Conservation (phyloP, 768 basidiomycete genomes). For the Tephrocybe rancida region DNA sequence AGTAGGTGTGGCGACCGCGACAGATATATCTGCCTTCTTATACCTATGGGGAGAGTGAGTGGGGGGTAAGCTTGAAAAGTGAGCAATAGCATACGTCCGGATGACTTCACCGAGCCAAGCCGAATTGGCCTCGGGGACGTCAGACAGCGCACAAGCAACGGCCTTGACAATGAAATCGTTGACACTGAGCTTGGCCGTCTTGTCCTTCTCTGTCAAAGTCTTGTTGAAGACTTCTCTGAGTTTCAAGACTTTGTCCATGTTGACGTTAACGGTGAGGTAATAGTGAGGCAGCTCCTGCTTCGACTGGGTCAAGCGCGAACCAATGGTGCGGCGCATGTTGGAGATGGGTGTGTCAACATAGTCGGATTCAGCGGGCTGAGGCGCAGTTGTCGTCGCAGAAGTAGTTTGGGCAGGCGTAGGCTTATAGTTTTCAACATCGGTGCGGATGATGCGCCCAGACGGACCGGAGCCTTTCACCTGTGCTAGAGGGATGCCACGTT, state of each 20-base stretch:
- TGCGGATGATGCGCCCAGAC: slow-evolving; percentile 90
- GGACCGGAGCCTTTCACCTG: slow-evolving; percentile 95
- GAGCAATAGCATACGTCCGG: slow-evolving; percentile 71
- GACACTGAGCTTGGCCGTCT: slow-evolving; percentile 90
- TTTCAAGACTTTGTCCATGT: slow-evolving; percentile 96
- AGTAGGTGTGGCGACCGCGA: slow-evolving; percentile 94
- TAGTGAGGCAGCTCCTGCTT: slow-evolving; percentile 97
- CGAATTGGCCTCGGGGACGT: slow-evolving; percentile 97
- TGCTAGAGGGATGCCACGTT: slow-evolving; percentile 87
- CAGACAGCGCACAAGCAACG: slow-evolving; percentile 83
- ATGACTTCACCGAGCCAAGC: slow-evolving; percentile 97
- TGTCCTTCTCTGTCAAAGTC: slow-evolving; percentile 82
- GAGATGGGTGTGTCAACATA: slow-evolving; percentile 90
- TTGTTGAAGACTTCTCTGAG: slow-evolving; percentile 96
- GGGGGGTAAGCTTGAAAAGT: background rate
- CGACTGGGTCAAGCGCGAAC: slow-evolving; percentile 85
- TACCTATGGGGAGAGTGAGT: slow-evolving; percentile 52
- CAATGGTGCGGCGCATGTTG: slow-evolving; percentile 96
- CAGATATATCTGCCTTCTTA: slow-evolving; percentile 95
- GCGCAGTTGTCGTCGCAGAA: slow-evolving; percentile 39
- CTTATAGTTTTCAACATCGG: slow-evolving; percentile 93
- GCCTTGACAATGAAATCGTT: slow-evolving; percentile 99
- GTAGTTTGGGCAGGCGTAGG: slow-evolving; percentile 46
- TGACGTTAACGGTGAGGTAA: slow-evolving; percentile 92
- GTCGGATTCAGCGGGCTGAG: slow-evolving; percentile 60